A percentile compares a stretch with the other conserved stretches of the same genome.
Evolutionary conservation across 2,329 filamentous ascomycete genomes (phyloP).

Genomic region (Cytospora piceicola): DNA sequence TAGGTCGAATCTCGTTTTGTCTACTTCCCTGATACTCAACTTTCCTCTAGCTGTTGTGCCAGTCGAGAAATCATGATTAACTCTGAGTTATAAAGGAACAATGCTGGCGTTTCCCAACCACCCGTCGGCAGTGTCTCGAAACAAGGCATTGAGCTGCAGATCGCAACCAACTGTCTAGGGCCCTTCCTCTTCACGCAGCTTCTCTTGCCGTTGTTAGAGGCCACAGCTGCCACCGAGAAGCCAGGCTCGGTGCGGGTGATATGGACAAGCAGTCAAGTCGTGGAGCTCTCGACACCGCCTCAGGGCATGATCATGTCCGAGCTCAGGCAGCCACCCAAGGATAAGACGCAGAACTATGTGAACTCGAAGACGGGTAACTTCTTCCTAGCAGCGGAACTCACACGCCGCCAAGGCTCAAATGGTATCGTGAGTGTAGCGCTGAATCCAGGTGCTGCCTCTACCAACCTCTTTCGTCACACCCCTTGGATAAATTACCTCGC

Average conservation of each 20-base stretch:
- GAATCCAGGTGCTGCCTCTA: slow-evolving; percentile 32
- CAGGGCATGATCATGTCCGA: slow-evolving; percentile 31
- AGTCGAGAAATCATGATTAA: too few species aligned
- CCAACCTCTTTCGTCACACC: slow-evolving; percentile 34
- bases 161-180: slow-evolving; percentile 15
- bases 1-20: too few species aligned
- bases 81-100: too few species aligned
- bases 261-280: slow-evolving; percentile 31
- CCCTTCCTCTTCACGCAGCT: slow-evolving; percentile 16
- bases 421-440: slow-evolving; percentile 29
- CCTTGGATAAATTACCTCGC: slow-evolving; percentile 30
- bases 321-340: slow-evolving; percentile 27
- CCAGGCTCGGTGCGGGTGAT: slow-evolving; percentile 29
- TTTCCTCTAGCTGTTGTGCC: too few species aligned
- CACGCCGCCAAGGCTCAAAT: slow-evolving; percentile 14
- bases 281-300: slow-evolving; percentile 34
- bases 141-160: slow-evolving; percentile 18
- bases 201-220: slow-evolving; percentile 3
- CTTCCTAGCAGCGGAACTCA: slow-evolving; percentile 32
- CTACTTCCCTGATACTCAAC: too few species aligned
- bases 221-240: neutral
- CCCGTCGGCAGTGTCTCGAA: slow-evolving; percentile 4
- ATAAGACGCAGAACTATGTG: slow-evolving; percentile 30
- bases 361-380: slow-evolving; percentile 34
- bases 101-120: slow-evolving; percentile 40